A percentile compares a stretch with the other conserved stretches of the same genome.
phyloP scores from a whole-genome alignment of 495 filamentous ascomycete genomes.

The Penicillium nucicola region DNA sequence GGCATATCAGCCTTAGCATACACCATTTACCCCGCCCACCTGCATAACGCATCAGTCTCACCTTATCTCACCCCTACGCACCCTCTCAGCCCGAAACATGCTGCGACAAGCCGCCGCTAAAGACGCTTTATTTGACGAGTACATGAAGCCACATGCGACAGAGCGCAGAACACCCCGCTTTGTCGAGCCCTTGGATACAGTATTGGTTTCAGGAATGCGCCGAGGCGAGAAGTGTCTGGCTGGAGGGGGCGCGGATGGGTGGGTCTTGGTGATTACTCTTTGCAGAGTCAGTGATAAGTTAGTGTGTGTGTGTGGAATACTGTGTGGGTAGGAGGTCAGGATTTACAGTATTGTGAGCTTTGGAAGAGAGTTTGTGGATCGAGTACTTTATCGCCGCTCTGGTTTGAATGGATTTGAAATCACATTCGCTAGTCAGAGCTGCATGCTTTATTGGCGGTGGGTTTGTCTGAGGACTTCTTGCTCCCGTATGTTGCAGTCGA shows the following conservation, averaged over 20 bases:
- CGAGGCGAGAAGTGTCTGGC: not conserved
- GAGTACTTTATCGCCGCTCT: too few species aligned
- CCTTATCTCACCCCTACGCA: not conserved
- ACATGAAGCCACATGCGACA: constrained; percentile 1
- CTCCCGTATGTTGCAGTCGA: too few species aligned
- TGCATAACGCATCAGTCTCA: not conserved
- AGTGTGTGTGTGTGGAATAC: too few species aligned
- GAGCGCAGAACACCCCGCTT: not conserved
- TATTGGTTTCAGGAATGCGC: not conserved
- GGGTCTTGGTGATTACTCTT: too few species aligned
- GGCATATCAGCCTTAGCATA: not conserved
- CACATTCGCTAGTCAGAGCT: too few species aligned
- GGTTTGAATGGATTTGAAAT: too few species aligned
- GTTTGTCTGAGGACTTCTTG: not conserved
- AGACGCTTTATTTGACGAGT: constrained; percentile 10
- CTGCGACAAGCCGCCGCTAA: constrained; percentile 8
- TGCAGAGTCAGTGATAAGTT: too few species aligned
- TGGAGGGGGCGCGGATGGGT: not conserved
- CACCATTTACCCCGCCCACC: not conserved
- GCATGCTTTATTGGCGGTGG: not conserved
- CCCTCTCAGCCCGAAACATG: constrained; percentile 7
- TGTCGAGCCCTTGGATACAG: not conserved
- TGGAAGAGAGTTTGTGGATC: too few species aligned
- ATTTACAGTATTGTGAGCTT: too few species aligned
- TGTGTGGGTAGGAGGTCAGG: too few species aligned